Conservation (phyloP, 2,329 filamentous ascomycete species). For the Monascus ruber region DNA sequence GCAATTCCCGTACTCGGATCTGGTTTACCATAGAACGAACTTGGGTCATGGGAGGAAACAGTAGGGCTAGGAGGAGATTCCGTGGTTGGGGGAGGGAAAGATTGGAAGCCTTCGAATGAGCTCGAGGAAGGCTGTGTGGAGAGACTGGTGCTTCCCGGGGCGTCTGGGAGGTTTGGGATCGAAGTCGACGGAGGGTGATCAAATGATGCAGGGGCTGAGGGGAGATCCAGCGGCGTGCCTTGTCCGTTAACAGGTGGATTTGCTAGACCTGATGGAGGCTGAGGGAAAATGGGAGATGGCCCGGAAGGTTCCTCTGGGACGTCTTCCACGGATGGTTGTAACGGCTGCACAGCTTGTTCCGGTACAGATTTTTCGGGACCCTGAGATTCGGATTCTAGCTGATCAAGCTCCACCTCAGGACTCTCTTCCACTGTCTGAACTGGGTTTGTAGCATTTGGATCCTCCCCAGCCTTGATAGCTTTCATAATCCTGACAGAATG, state of each 20-base stretch:
- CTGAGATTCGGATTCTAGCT: slow-evolving; percentile 54
- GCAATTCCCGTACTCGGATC: too few species aligned
- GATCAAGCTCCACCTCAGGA: slow-evolving; percentile 42
- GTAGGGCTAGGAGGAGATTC: slow-evolving; percentile 13
- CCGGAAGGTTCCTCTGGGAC: slow-evolving; percentile 45
- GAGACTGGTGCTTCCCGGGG: slow-evolving; percentile 11
- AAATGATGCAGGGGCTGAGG: slow-evolving; percentile 27
- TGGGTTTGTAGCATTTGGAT: slow-evolving; percentile 87
- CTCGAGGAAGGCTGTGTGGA: slow-evolving; percentile 5
- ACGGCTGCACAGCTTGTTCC: slow-evolving; percentile 33
- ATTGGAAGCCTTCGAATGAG: slow-evolving; percentile 25
- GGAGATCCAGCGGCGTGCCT: slow-evolving; percentile 21
- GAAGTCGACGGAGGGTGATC: slow-evolving; percentile 14
- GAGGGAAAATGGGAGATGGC: slow-evolving; percentile 28
- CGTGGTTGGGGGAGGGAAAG: slow-evolving; percentile 29
- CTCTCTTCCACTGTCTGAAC: slow-evolving; percentile 45
- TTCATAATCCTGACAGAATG: slow-evolving; percentile 84
- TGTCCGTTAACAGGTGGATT: slow-evolving; percentile 20
- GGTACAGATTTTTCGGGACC: slow-evolving; percentile 35
- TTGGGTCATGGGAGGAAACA: slow-evolving; percentile 9
- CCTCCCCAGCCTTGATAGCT: slow-evolving; percentile 78
- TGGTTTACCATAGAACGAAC: slow-evolving; percentile 13
- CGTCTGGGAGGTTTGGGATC: slow-evolving; percentile 21
- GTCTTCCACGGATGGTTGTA: slow-evolving; percentile 49
- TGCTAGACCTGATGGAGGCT: slow-evolving; percentile 9